phyloP scores from a whole-genome alignment of 768 basidiomycete genomes.

The Porphyrellus cyaneotinctus region DNA sequence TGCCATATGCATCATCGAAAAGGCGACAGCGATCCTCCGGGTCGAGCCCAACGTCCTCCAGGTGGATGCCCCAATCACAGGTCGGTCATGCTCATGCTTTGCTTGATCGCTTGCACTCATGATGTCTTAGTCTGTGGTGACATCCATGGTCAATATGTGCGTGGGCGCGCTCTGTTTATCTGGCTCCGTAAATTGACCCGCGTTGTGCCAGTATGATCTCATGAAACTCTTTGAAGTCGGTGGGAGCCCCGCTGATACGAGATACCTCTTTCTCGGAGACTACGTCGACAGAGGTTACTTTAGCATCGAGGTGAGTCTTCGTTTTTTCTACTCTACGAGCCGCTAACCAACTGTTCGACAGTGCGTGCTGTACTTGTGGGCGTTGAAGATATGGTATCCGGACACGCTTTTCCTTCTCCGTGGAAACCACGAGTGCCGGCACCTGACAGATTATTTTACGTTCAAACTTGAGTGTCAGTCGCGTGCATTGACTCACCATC shows the following conservation, averaged over 20 bases:
- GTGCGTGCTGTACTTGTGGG: constrained; percentile 98
- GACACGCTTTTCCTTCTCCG: constrained; percentile 94
- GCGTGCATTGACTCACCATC: neutral
- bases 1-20: constrained; percentile 88
- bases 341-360: constrained; percentile 29
- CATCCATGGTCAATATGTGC: constrained; percentile 98
- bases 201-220: constrained; percentile 65
- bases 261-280: constrained; percentile 90
- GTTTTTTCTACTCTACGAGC: neutral
- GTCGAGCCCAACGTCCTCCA: constrained; percentile 86
- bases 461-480: constrained; percentile 95
- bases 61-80: constrained; percentile 97
- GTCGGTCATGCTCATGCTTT: constrained; percentile 42
- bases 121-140: constrained; percentile 81
- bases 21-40: constrained; percentile 78
- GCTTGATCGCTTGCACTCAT: neutral
- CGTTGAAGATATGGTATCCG: constrained; percentile 99
- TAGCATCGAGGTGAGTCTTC: constrained; percentile 71
- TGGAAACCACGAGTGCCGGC: constrained; percentile 98
- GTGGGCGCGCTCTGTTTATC: constrained; percentile 26
- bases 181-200: constrained; percentile 15
- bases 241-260: constrained; percentile 89
- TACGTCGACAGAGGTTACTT: constrained; percentile 94
- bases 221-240: constrained; percentile 97
- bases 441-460: constrained; percentile 97